These are phyloP conservation scores for Aureobasidium sp. DNA, from an alignment of 2,329 filamentous ascomycete species.

Conservation along the genomic window DNA sequence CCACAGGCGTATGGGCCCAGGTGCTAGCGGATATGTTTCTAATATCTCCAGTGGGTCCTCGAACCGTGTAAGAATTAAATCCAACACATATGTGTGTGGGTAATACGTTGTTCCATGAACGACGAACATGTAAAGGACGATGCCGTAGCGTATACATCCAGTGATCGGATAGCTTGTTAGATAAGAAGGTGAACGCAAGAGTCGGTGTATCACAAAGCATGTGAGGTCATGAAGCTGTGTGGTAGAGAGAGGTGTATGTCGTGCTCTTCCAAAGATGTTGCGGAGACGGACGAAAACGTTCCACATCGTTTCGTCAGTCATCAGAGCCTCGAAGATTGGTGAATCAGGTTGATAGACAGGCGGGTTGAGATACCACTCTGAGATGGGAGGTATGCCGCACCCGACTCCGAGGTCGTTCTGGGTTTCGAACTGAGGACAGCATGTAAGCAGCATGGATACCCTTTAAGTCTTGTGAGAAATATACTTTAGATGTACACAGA, in stretches of 20 bases:
- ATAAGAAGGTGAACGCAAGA: not conserved
- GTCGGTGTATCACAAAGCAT: constrained; percentile 6
- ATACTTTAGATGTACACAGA: no score
- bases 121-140: not conserved
- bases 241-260: not conserved
- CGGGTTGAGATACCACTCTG: not conserved
- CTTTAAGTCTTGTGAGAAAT: not conserved
- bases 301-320: not conserved
- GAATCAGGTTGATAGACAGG: not conserved
- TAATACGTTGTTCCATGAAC: constrained; percentile 4
- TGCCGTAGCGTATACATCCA: not conserved
- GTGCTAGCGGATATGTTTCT: no score
- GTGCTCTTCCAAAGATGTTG: not conserved
- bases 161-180: not conserved
- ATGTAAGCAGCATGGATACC: not conserved
- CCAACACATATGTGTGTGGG: not conserved
- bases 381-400: not conserved
- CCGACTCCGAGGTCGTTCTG: not conserved
- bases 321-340: not conserved
- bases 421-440: not conserved
- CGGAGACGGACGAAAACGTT: not conserved
- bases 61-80: not conserved
- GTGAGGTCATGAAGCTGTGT: not conserved
- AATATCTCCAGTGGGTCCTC: not conserved
- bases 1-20: not conserved